Base-by-base conservation (phyloP, 768 basidiomycete species). In the Daedaleopsis sinensis region DNA sequence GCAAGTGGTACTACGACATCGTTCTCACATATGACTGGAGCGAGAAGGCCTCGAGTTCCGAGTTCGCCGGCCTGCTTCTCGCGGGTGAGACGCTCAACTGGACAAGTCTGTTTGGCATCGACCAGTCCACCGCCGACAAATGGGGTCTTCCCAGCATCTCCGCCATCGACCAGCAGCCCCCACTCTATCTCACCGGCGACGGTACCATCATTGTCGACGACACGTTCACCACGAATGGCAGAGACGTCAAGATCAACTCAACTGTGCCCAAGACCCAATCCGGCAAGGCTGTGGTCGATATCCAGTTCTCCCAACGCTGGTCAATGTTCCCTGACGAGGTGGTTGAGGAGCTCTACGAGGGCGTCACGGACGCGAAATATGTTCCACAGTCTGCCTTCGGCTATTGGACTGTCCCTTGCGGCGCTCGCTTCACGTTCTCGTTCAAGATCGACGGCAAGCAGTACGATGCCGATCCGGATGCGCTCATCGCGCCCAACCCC, bases 1-100 rank as follows among this genome's bases (percentile, higher is more conserved):
- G 44, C 53, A 57, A 59, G 35, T 59, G 58, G 62, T 59, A 56
- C 55, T 64, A 64, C 55, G 62, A 64, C 36, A 43, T 59, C 58
- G n/a, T 64, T n/a, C 13, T 55, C 27, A 46, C 56, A 42, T 64
- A 52, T 37, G 55, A 64, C 43, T 64, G 58, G 62, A 52, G 48
- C 36, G 47, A 49, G 39, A 18, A 18, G 13, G 23, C 47, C 47
- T 23, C 47, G 24, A 47, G 39, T 48, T 44, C 56, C 50, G 55
- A 59, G 21, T 57, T 64, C 19, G 62, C 58, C 23, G 62, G 62
- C 16, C 44, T 64, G 55, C 38, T 64, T n/a, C 36, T 55, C 8
- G 37, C 54, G 15, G 58, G 62, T 35, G 6, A 55, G 8, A 56
- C 62, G n/a, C 54, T 64, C 58, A 46, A 42, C 50, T 64, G 62